Evolutionary conservation across 768 basidiomycete species (phyloP).

Genomic region (Artomyces pyxidatus): DNA sequence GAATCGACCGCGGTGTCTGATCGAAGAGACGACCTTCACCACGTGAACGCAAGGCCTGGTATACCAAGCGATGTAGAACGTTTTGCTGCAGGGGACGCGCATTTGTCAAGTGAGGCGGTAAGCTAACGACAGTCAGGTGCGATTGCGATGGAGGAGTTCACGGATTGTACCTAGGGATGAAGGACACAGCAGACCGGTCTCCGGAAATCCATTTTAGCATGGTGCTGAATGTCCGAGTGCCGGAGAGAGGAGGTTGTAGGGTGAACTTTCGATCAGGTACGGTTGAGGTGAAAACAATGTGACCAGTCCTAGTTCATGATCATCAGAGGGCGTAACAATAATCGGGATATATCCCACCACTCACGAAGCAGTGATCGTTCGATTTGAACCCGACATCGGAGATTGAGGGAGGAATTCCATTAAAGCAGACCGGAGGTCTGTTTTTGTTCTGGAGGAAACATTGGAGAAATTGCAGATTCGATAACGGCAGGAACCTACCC

Average conservation of each 20-base stretch:
- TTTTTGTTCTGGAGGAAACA: too few species aligned
- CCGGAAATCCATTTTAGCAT: constrained; percentile 38
- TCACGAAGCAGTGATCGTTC: constrained; percentile 15
- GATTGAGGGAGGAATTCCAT: neutral
- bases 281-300: constrained; percentile 39
- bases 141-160: constrained; percentile 16
- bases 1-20: constrained; percentile 3
- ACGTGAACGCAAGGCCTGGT: neutral
- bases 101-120: constrained; percentile 7
- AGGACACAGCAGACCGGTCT: neutral
- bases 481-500: neutral
- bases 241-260: neutral
- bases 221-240: constrained; percentile 22
- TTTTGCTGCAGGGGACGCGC: constrained; percentile 6
- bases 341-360: neutral
- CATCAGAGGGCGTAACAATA: neutral
- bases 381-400: neutral
- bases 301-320: constrained; percentile 40
- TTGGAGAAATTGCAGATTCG: neutral
- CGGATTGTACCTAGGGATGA: neutral
- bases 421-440: too few species aligned
- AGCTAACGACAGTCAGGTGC: constrained; percentile 33
- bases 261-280: neutral
- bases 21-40: neutral
- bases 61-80: constrained; percentile 13